phyloP scores from a whole-genome alignment of 2,329 filamentous ascomycete genomes.

The Cryphonectria carpinicola region DNA sequence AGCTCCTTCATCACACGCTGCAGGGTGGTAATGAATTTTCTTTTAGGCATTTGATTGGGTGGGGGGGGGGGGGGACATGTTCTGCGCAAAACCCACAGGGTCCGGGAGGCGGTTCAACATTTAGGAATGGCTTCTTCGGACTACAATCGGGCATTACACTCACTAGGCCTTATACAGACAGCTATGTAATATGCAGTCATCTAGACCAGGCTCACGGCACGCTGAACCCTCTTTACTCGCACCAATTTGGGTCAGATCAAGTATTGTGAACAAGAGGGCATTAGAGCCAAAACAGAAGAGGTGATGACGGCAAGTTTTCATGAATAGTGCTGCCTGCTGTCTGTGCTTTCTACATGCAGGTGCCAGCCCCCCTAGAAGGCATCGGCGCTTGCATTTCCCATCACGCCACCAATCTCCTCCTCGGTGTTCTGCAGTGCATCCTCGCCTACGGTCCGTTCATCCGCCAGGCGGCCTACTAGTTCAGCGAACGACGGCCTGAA shows the following conservation, averaged over 20 bases:
- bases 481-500: constrained; percentile 58
- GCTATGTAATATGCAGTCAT: too few species aligned
- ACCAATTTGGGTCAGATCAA: background rate
- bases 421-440: constrained; percentile 1
- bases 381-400: background rate
- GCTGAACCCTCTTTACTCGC: too few species aligned
- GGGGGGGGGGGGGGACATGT: too few species aligned
- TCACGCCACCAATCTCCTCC: background rate
- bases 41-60: too few species aligned
- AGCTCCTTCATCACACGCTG: background rate
- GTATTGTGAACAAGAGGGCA: background rate
- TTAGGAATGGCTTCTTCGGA: too few species aligned
- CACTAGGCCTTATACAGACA: too few species aligned
- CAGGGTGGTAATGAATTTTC: too few species aligned
- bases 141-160: too few species aligned
- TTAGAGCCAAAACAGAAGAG: background rate
- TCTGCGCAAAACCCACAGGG: too few species aligned
- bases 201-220: too few species aligned
- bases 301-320: background rate
- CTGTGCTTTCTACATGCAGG: background rate
- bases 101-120: too few species aligned
- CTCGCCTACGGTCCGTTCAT: constrained; percentile 35
- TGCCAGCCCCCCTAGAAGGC: background rate
- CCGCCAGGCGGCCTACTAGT: constrained; percentile 48
- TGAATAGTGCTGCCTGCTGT: background rate